Evolutionary conservation across 148 eudicot species (phyloP), one percentile per base, ranked within the genome.

Genomic region (Silene latifolia): DNA sequence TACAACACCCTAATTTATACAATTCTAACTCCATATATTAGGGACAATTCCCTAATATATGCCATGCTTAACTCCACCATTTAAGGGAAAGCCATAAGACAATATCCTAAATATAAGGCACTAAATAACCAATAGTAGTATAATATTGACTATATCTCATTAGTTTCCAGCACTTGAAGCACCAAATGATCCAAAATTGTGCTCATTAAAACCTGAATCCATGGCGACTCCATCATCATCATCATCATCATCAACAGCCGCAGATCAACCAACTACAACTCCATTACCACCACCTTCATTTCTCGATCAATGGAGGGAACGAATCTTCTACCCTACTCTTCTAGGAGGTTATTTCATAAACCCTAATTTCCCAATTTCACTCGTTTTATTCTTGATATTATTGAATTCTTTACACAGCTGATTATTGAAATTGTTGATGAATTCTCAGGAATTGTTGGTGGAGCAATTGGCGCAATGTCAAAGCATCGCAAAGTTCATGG

Each of bases 401-500:
- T 59, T 35, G 63, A 19, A 21, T 51, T 0, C 4, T 7, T 12
- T 4, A 32, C 6, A 60, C 0, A 18, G n/a, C 29, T 66, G 69
- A 64, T 11, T 65, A 8, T 62, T 11, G 29, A 24, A 21, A 11
- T 23, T 11, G 0, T 15, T 42, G 63, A 10, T 11, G 18, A 11
- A 44, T 51, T 44, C 1, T 14, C 71, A 93, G 98, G 97, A 58
- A 72, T 89, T 80, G 86, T 83, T 69, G 98, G 98, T 20, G 93
- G 86, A 54, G 93, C 85, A 65, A 76, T 71, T 74, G 98, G 97
- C 64, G 71, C 83, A 63, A 63, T 91, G 27, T 94, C 95, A 0
- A 91, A 85, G 79, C 90, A 94, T 67, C 75, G 90, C 17, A 94
- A 90, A 81, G 83, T 73, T 66, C 87, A 81, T 13, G 98, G 98